Percentiles rank a stretch among this genome's conserved stretches.
Evolutionary conservation across 441 rosid genomes (phyloP).

Genomic region (Melastoma candidum): DNA sequence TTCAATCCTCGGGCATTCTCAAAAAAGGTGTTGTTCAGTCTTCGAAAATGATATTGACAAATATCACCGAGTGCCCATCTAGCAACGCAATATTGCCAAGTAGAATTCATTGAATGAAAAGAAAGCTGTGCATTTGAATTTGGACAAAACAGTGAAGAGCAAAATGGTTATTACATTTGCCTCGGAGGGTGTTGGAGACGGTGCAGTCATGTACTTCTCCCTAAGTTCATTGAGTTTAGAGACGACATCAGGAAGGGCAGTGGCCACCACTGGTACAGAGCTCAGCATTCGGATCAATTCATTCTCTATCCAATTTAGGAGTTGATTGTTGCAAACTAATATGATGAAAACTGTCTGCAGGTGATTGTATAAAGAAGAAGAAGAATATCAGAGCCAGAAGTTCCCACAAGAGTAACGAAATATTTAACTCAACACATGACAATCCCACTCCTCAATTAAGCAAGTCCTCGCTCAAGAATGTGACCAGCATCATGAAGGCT

Average conservation of each 20-base stretch:
- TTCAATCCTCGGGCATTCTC: no score
- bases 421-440: no score
- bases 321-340: slow-evolving; percentile 84
- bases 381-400: slow-evolving; percentile 4
- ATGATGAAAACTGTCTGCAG: slow-evolving; percentile 84
- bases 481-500: no score
- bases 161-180: slow-evolving; percentile 35
- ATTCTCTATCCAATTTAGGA: slow-evolving; percentile 89
- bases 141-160: background rate
- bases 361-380: background rate
- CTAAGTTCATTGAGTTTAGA: slow-evolving; percentile 50
- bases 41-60: no score
- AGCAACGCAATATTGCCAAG: no score
- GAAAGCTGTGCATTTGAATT: no score
- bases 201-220: slow-evolving; percentile 54
- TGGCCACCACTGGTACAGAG: slow-evolving; percentile 63
- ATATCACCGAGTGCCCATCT: no score
- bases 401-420: background rate
- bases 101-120: no score
- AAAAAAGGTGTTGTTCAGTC: no score
- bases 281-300: slow-evolving; percentile 72
- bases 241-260: slow-evolving; percentile 42
- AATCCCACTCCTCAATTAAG: no score
- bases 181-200: slow-evolving; percentile 35
- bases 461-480: no score